A percentile compares a stretch with the other conserved stretches of the same genome.
Conservation (phyloP, 495 filamentous ascomycete species). For the Penicillium chermesinum region DNA sequence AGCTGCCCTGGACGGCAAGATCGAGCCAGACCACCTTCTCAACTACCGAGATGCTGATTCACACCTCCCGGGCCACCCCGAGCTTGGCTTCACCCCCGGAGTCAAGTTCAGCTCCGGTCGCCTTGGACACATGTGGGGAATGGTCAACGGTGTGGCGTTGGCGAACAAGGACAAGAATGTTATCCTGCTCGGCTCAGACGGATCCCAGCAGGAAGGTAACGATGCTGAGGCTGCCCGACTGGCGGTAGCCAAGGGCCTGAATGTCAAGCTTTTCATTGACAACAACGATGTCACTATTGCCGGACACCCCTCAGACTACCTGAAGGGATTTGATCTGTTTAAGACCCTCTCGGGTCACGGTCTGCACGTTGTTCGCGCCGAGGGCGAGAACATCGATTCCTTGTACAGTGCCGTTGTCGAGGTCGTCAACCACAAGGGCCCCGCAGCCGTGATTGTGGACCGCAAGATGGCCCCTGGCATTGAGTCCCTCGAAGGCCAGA, state of each 20-base stretch:
- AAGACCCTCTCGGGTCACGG: slow-evolving; percentile 32
- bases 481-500: slow-evolving; percentile 31
- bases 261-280: slow-evolving; percentile 39
- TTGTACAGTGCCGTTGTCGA: slow-evolving; percentile 29
- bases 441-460: slow-evolving; percentile 32
- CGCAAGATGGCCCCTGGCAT: slow-evolving; percentile 36
- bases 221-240: slow-evolving; percentile 38
- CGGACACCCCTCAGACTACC: slow-evolving; percentile 34
- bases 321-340: slow-evolving; percentile 30
- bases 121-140: slow-evolving; percentile 39
- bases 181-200: slow-evolving; percentile 34
- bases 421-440: slow-evolving; percentile 28
- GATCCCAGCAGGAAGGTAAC: slow-evolving; percentile 41
- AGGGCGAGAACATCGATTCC: slow-evolving; percentile 34
- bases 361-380: slow-evolving; percentile 29
- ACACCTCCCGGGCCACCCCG: slow-evolving; percentile 37
- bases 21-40: slow-evolving; percentile 33
- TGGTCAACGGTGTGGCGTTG: slow-evolving; percentile 39
- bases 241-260: slow-evolving; percentile 33
- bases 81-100: slow-evolving; percentile 35
- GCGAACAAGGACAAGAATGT: slow-evolving; percentile 33
- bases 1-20: slow-evolving; percentile 32
- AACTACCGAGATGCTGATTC: slow-evolving; percentile 39
- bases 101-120: slow-evolving; percentile 39
- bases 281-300: slow-evolving; percentile 42